Evolutionary conservation across 2,329 filamentous ascomycete genomes (phyloP).

Genomic region (Epichloe brachyelytri): DNA sequence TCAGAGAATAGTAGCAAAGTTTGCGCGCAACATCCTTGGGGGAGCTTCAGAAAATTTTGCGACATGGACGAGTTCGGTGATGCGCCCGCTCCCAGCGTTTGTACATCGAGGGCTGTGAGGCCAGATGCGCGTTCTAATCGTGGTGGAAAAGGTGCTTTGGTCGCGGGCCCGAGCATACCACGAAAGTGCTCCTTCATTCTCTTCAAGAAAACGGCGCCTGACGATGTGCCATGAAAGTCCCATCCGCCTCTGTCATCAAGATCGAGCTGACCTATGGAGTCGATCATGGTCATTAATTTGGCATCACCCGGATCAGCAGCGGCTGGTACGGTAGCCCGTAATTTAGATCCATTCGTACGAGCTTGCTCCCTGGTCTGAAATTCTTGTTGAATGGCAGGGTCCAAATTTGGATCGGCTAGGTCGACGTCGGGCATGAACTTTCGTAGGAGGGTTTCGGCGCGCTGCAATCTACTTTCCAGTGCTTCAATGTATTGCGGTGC

Average conservation of each 20-base stretch:
- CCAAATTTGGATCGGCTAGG: constrained; percentile 71
- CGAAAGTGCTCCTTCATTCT: constrained; percentile 82
- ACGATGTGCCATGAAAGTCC: constrained; percentile 92
- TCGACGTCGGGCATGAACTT: constrained; percentile 75
- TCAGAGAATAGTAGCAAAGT: constrained; percentile 42
- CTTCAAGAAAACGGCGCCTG: constrained; percentile 76
- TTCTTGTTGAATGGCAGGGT: constrained; percentile 62
- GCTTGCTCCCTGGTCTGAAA: constrained; percentile 42
- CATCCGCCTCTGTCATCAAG: constrained; percentile 83
- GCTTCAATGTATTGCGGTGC: constrained; percentile 89
- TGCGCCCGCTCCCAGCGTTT: constrained; percentile 43
- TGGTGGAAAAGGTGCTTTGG: constrained; percentile 46
- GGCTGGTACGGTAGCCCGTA: constrained; percentile 21
- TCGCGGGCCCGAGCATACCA: constrained; percentile 54
- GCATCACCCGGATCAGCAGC: constrained; percentile 45
- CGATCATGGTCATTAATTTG: constrained; percentile 86
- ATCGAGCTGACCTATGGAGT: constrained; percentile 80
- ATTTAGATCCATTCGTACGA: constrained; percentile 30
- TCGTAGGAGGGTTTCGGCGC: constrained; percentile 67
- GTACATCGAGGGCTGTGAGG: constrained; percentile 53
- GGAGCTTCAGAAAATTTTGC: constrained; percentile 54
- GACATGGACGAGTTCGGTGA: constrained; percentile 46
- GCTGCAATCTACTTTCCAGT: constrained; percentile 68
- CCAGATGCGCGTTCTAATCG: constrained; percentile 34
- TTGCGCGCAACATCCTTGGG: constrained; percentile 41